Evolutionary conservation across 208 protist species (phyloP), one percentile per base, ranked within the genome.

Genomic region (Naegleria lovaniensis): DNA sequence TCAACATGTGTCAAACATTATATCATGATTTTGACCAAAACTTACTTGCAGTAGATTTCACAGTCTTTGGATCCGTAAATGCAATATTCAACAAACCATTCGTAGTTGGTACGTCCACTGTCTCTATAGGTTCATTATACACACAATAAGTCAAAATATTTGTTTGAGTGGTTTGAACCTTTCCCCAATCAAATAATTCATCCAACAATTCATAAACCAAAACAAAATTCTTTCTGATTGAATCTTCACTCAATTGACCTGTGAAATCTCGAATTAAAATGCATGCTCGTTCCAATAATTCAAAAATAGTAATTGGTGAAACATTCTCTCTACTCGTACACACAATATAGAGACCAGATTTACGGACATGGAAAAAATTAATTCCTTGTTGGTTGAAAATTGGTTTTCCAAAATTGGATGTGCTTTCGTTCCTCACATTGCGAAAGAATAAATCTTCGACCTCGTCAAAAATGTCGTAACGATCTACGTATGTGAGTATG

Each of bases 151-250:
- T 96, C 36, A 98, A 94, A n/a, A 91, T 52, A 48, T 97, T 95
- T 19, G 96, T 96, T 41, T 93, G 93, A 40, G 95, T 94, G 39
- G 94, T 94, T 93, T 98, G 96, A 38, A 94, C 89, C 25, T 97
- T 94, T 38, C 97, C 97, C 83, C 96, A 94, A 91, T 97, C 96
- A 15, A 96, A 89, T 90, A 97, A 94, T 92, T 98, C 97, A 91
- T 98, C 97, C 55, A 98, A 90, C 25, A 98, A 89, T 92, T 98
- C 96, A 92, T 98, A 97, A 36, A 97, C 92, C 16, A 98, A 92
- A 29, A 97, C 92, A 76, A 98, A 97, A 93, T 98, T 98, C 84
- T 93, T 93, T 13, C 95, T 93, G 38, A 98, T 92, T 83, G 94
- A 93, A 55, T 98, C 95, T 93, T 98, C 97, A 52, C 92, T 95